Conservation (phyloP, 768 basidiomycete genomes). For the Auriculariales sp. region DNA sequence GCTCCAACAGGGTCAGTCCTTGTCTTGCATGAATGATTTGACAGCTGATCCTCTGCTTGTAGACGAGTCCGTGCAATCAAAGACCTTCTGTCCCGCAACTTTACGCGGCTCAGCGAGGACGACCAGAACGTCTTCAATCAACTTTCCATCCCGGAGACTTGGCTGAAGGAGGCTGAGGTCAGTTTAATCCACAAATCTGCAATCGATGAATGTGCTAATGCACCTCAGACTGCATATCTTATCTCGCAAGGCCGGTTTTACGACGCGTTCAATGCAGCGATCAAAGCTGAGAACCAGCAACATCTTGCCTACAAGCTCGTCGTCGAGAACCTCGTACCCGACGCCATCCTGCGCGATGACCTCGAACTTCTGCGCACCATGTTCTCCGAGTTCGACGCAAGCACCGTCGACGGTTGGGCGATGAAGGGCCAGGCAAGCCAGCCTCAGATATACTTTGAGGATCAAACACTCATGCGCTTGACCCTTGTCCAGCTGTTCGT, state of each 20-base stretch:
- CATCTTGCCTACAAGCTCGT: constrained; percentile 72
- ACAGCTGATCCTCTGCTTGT: not conserved
- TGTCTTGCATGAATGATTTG: not conserved
- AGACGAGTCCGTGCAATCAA: constrained; percentile 77
- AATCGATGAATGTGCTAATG: constrained; percentile 4
- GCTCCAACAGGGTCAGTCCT: constrained; percentile 54
- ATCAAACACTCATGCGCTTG: constrained; percentile 3
- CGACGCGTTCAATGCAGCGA: constrained; percentile 63
- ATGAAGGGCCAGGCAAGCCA: constrained; percentile 53
- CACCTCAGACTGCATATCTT: constrained; percentile 49
- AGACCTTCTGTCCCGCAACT: constrained; percentile 54
- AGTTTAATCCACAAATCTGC: constrained; percentile 3
- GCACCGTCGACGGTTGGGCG: constrained; percentile 61
- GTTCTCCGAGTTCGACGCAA: constrained; percentile 48
- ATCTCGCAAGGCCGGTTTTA: constrained; percentile 46
- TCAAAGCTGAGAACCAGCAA: constrained; percentile 53
- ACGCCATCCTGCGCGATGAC: constrained; percentile 63
- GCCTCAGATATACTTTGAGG: too few species aligned
- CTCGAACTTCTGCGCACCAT: constrained; percentile 48
- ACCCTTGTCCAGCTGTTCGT: constrained; percentile 37
- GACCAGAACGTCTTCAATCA: constrained; percentile 34
- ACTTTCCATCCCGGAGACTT: constrained; percentile 65
- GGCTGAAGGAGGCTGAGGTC: constrained; percentile 88
- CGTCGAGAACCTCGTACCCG: constrained; percentile 76
- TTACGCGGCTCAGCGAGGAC: constrained; percentile 11